Base-by-base conservation (phyloP, 352 stramenopile genomes). In the Phytophthora pluvialis region DNA sequence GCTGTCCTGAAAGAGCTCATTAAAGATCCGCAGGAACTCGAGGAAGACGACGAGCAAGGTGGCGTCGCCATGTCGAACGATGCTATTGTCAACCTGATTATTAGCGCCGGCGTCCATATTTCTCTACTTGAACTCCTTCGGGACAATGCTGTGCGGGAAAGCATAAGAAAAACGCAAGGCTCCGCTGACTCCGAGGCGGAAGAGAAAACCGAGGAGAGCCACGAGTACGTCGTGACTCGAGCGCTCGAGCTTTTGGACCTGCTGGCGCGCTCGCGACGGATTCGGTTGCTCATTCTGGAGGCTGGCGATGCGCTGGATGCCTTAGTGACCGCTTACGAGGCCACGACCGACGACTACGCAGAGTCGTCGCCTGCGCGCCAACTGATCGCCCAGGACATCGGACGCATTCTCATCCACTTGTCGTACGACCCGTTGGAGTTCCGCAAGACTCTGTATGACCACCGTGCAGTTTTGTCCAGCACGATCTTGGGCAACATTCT, bases 361-460 rank as follows among this genome's bases (percentile, higher is more conserved):
- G 48, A 70, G 1, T 62, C 79, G 9, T 77, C 79, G 0, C 50
- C 53, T 3, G 50, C 67, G 9, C 57, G 78, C 0, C 79, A 91
- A 53, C 44, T 77, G 9, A 75, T 90, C 5, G 73, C 75, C 8
- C 64, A 68, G 21, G 70, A 88, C 7, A 72, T 85, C 13, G 83
- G 83, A 5, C 72, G 67, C 2, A 80, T 93, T 16, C 63, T 94
- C 18, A 83, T 91, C 13, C 72, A 89, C 16, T 67, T 94, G 26
- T 90, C 86, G 0, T 83, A 53, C n/a, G 82, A 94, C 47, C 81
- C 86, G 10, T 64, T 93, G 3, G 86, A 90, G 55, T 94, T 94
- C 54, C 83, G 86, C 26, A 91, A 93, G 58, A 89, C 81, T 25
- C 43, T 94, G 60, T 92, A 91, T 50, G 82, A 94, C 47, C 81